A percentile compares a stretch with the other conserved stretches of the same genome.
Evolutionary conservation across 352 stramenopile genomes (phyloP).

Genomic region (Phytopythium aichiense): DNA sequence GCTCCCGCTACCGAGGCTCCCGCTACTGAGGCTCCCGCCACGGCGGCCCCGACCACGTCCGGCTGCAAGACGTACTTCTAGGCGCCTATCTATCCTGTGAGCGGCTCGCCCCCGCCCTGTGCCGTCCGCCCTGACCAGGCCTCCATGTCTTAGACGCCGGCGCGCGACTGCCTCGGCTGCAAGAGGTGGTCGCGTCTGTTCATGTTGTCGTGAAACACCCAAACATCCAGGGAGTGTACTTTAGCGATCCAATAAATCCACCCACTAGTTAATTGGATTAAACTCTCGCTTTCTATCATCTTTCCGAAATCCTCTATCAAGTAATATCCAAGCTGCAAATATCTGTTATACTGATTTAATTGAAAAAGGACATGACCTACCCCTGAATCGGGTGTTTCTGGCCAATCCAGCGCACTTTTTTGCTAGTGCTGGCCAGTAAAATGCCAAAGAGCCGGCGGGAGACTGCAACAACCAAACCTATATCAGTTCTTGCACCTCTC

Average conservation of each 20-base stretch:
- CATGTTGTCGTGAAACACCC: not conserved
- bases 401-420: not conserved
- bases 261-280: not conserved
- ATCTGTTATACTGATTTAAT: not conserved
- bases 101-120: not conserved
- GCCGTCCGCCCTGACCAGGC: not conserved
- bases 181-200: not conserved
- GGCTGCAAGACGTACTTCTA: slow-evolving; percentile 23
- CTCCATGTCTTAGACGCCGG: not conserved
- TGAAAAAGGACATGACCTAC: no score
- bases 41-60: slow-evolving; percentile 2
- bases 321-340: no score
- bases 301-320: no score
- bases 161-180: not conserved
- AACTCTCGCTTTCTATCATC: not conserved
- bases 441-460: not conserved
- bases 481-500: not conserved
- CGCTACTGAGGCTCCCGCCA: slow-evolving; percentile 2
- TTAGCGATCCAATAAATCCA: not conserved
- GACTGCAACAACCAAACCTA: not conserved
- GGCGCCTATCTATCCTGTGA: not conserved
- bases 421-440: not conserved
- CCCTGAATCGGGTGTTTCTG: not conserved
- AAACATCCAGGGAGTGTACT: not conserved
- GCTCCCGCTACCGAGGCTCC: slow-evolving; percentile 8